A percentile compares a stretch with the other conserved stretches of the same genome.
phyloP scores from a whole-genome alignment of 805 yeast species.

The Kurtzmaniella cleridarum region DNA sequence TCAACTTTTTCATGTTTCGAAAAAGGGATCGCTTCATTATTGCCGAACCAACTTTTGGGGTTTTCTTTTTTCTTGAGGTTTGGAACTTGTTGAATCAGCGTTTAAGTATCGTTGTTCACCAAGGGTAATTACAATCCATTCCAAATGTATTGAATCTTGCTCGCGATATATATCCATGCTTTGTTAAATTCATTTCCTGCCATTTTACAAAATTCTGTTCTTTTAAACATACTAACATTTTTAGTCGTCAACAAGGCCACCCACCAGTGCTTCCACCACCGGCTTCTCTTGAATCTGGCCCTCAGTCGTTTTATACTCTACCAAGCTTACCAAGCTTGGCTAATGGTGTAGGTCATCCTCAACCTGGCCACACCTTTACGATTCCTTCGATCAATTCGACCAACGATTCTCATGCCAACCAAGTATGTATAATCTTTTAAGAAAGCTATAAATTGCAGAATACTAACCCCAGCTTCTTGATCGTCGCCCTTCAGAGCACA shows the following conservation, averaged over 20 bases:
- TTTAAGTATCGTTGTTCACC: background rate
- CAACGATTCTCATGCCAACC: conserved; percentile 19
- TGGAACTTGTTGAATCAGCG: background rate
- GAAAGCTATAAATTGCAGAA: background rate
- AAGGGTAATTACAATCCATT: no score
- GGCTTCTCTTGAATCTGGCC: conserved; percentile 43
- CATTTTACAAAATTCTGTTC: conserved; percentile 4
- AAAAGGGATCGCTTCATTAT: no score
- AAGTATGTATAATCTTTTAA: conserved; percentile 18
- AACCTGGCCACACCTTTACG: conserved; percentile 41
- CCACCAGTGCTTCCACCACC: conserved; percentile 62
- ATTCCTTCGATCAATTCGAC: conserved; percentile 43
- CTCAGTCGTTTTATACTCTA: conserved; percentile 43
- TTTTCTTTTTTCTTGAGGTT: background rate
- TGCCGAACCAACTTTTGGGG: no score
- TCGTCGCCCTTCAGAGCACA: conserved; percentile 19
- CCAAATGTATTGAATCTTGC: no score
- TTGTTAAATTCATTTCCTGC: conserved; percentile 16
- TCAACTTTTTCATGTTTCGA: background rate
- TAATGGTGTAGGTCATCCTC: conserved; percentile 30
- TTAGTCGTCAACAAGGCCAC: conserved; percentile 44
- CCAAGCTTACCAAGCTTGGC: conserved; percentile 50
- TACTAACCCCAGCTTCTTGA: background rate
- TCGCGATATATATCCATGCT: no score
- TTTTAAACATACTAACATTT: background rate